Percentiles rank a stretch among this genome's conserved stretches.
These are phyloP conservation scores for Sherardia arvensis DNA, from an alignment of 257 asterid genomes.

Conservation along the genomic window DNA sequence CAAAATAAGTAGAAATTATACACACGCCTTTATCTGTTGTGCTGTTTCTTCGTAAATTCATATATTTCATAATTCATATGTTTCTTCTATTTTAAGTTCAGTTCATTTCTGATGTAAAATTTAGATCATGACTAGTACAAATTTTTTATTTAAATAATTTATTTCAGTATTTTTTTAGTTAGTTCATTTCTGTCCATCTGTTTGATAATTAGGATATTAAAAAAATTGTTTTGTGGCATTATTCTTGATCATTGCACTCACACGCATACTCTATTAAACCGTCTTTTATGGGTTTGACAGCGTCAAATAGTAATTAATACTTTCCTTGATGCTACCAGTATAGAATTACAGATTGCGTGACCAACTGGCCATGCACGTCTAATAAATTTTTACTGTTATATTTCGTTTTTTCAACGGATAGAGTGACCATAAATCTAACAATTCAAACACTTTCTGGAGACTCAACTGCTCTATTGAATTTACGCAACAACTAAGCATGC, in stretches of 20 bases:
- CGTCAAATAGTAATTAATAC: neutral
- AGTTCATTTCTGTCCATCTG: too few relatives aligned
- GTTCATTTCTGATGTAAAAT: too few relatives aligned
- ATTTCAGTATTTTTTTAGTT: too few relatives aligned
- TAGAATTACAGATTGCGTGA: constrained; percentile 8
- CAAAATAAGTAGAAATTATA: too few relatives aligned
- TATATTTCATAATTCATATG: too few relatives aligned
- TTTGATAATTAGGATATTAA: too few relatives aligned
- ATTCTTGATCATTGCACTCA: neutral
- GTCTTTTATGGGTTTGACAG: neutral
- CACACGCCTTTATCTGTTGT: neutral
- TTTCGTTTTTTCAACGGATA: neutral
- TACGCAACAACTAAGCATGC: neutral
- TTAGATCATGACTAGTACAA: too few relatives aligned
- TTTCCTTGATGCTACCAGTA: neutral
- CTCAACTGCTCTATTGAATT: neutral
- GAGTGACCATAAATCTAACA: neutral
- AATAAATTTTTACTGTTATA: neutral
- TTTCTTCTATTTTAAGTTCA: too few relatives aligned
- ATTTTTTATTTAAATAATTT: too few relatives aligned
- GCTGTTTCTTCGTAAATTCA: too few relatives aligned
- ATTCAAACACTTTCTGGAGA: neutral
- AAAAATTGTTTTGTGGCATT: too few relatives aligned
- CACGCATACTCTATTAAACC: neutral
- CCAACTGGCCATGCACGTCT: neutral